Base-by-base conservation (phyloP, 1,284 basidiomycete species). In the Puccinia triticina region DNA sequence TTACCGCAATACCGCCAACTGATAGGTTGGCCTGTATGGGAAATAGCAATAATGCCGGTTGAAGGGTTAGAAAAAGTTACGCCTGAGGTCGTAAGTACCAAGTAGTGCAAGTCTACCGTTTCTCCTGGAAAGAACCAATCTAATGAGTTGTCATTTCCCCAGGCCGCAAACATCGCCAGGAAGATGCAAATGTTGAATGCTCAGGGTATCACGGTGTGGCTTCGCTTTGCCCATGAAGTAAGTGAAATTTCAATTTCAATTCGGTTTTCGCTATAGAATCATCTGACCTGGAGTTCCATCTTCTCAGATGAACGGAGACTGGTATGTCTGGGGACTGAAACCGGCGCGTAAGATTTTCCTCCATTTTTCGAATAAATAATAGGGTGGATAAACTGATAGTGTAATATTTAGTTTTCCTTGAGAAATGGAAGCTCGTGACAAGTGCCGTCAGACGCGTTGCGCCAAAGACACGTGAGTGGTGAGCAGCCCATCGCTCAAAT, bases 281-380 rank as follows among this genome's bases (percentile, higher is more conserved):
- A 23, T 26, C 26, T 53, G 18, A 59, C 16, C 46, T 16, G 23
- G 14, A 55, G 16, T 8, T 57, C 34, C 23, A 55, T 50, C 18
- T 40, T 61, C 16, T 26, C n/a, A 82, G 80, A 82, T 82, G 80
- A 82, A 82, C 59, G 80, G 80, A 23, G 72, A 82, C 34, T 82
- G 80, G 80, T 82, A 82, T 67, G 26, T 23, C 3, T 82, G 80
- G 80, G 80, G 80, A 21, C 43, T 48, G 32, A 82, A 82, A 34
- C 80, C 80, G 67, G 72, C 57, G 12, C 48, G 80, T 82, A n/a
- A 57, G 80, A 50, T 18, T 37, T 48, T 48, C 21, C 53, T 18
- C n/a, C 2, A 14, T 18, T 29, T 29, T 16, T 50, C 10, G 16
- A 26, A 75, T 48, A 29, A n/a, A 37, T 34, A 43, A 43, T 43